phyloP scores from a whole-genome alignment of 202 grass and related monocot genomes.

The Panicum hallii region DNA sequence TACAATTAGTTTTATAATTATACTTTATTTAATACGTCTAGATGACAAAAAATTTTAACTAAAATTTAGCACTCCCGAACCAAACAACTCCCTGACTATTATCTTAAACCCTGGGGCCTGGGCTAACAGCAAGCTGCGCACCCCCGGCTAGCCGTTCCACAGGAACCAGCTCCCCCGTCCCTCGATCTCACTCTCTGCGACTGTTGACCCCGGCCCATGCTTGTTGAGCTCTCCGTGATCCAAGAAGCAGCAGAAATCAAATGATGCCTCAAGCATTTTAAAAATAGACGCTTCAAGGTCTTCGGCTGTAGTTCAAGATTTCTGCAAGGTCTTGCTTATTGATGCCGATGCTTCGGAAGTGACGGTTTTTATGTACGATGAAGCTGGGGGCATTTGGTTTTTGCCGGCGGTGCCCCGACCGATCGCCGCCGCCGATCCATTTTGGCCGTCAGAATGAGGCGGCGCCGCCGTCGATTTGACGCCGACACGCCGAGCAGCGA shows the following conservation, averaged over 20 bases:
- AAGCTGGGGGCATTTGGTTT: background rate
- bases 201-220: constrained; percentile 28
- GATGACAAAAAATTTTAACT: no score
- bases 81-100: background rate
- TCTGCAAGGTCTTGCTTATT: constrained; percentile 25
- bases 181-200: constrained; percentile 1
- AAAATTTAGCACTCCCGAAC: no score
- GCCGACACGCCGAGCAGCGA: background rate
- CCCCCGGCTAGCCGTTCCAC: background rate
- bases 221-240: constrained; percentile 19
- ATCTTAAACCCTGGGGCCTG: constrained; percentile 21
- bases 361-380: constrained; percentile 9
- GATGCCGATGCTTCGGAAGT: constrained; percentile 21
- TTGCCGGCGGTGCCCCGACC: background rate
- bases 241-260: constrained; percentile 24
- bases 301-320: constrained; percentile 22
- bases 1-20: no score
- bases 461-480: background rate
- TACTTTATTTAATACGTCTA: no score
- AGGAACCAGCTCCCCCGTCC: background rate
- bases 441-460: background rate
- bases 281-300: background rate
- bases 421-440: constrained; percentile 5
- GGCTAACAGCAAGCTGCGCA: background rate
- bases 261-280: background rate